Evolutionary conservation across 2,329 filamentous ascomycete species (phyloP).

Genomic region (Neonectria coccinea): DNA sequence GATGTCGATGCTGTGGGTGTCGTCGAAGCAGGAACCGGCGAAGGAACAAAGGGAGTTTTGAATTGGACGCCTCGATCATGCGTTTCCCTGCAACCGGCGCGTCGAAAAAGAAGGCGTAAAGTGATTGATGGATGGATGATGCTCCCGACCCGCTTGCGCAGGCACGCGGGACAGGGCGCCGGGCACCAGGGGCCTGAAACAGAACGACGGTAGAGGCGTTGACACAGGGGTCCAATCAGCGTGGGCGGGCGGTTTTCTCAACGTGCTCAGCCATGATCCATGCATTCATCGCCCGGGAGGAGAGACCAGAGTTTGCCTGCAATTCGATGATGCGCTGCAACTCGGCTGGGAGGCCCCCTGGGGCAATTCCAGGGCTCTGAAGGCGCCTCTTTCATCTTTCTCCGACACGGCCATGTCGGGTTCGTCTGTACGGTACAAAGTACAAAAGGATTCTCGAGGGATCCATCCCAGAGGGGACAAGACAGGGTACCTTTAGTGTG

Average conservation of each 20-base stretch:
- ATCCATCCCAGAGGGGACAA: conserved; percentile 22
- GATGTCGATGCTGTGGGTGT: background rate
- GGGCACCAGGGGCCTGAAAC: conserved; percentile 43
- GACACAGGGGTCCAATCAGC: conserved; percentile 30
- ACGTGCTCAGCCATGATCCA: conserved; percentile 28
- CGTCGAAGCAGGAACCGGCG: background rate
- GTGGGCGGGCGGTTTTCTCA: conserved; percentile 23
- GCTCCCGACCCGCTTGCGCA: conserved; percentile 32
- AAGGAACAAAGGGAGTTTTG: background rate
- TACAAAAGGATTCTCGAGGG: background rate
- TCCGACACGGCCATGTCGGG: conserved; percentile 34
- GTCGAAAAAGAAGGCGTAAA: conserved; percentile 10
- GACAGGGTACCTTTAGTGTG: background rate
- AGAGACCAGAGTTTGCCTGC: conserved; percentile 31
- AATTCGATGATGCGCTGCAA: background rate
- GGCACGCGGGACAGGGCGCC: conserved; percentile 26
- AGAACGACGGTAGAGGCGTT: conserved; percentile 35
- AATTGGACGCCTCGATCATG: conserved; percentile 16
- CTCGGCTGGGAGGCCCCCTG: conserved; percentile 20
- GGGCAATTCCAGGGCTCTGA: conserved; percentile 12
- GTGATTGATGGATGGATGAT: conserved; percentile 12
- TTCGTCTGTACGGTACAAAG: conserved; percentile 3
- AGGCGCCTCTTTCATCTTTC: conserved; percentile 34
- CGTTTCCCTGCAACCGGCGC: conserved; percentile 15
- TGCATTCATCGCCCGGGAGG: conserved; percentile 5